These are phyloP conservation scores for Blastocystis sp. DNA, from an alignment of 352 stramenopile genomes.

Conservation along the genomic window DNA sequence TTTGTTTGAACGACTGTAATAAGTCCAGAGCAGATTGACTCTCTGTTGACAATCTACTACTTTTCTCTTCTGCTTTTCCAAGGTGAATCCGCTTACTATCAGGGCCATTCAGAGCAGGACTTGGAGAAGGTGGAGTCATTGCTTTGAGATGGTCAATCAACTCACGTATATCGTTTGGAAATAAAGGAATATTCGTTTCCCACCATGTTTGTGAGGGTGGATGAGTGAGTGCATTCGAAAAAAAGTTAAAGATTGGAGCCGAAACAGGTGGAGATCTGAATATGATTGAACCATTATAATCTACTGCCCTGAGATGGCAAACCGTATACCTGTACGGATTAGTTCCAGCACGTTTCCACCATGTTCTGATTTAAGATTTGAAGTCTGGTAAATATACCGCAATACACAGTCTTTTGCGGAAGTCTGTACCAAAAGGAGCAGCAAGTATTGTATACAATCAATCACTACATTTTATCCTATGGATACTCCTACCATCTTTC, in stretches of 20 bases:
- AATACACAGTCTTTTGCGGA: neutral
- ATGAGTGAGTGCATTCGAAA: neutral
- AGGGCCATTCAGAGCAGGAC: neutral
- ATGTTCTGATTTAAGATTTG: neutral
- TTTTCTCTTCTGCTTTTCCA: neutral
- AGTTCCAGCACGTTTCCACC: slow-evolving; percentile 4
- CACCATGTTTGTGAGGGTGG: neutral
- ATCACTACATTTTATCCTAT: neutral
- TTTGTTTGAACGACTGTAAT: neutral
- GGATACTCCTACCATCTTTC: neutral
- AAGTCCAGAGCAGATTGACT: neutral
- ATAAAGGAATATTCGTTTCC: neutral
- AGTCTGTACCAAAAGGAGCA: neutral
- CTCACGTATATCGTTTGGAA: neutral
- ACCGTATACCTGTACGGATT: neutral
- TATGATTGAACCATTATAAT: neutral
- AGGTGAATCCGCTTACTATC: neutral
- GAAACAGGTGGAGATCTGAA: neutral
- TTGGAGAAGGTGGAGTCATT: neutral
- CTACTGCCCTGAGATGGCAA: neutral
- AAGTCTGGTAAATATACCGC: slow-evolving; percentile 14
- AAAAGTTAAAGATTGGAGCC: neutral
- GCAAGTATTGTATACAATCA: neutral
- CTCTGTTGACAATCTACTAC: neutral
- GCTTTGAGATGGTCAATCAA: slow-evolving; percentile 17